phyloP scores from a whole-genome alignment of 257 asterid genomes.

The Przewalskia tangutica region DNA sequence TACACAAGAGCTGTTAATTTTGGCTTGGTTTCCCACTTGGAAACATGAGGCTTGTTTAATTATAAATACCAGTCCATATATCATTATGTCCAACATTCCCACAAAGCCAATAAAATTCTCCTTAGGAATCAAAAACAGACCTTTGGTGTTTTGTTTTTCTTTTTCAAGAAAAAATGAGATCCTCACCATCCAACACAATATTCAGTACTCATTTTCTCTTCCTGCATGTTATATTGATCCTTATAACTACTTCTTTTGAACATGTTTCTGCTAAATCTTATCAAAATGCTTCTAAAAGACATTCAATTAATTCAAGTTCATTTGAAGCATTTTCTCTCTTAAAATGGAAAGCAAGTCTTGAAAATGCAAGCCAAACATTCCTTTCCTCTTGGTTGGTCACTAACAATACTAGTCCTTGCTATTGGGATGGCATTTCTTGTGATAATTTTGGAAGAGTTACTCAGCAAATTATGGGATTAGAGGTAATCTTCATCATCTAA shows the following conservation, averaged over 20 bases:
- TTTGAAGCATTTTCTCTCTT: not conserved
- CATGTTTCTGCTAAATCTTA: not conserved
- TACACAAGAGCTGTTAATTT: not conserved
- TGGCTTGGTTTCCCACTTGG: not conserved
- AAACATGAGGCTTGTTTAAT: not conserved
- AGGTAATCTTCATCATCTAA: conserved; percentile 1
- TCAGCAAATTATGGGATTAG: not conserved
- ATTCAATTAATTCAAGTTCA: not conserved
- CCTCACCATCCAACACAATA: not conserved
- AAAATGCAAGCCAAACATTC: not conserved
- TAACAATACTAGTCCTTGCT: not conserved
- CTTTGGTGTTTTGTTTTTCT: not conserved
- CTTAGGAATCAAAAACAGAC: not conserved
- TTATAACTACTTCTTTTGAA: not conserved
- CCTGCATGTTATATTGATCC: not conserved
- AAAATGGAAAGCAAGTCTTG: conserved; percentile 8
- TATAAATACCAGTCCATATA: not conserved
- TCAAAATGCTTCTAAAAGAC: not conserved
- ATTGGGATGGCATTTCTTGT: conserved; percentile 9
- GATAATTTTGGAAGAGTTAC: not conserved
- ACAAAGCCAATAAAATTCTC: not conserved
- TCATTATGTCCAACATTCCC: not conserved
- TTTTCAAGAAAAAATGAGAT: not conserved
- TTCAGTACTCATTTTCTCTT: not conserved
- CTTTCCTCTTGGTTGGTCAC: conserved; percentile 2